Base-by-base conservation (phyloP, 169 alveolate genomes). In the Cryptosporidium andersoni region DNA sequence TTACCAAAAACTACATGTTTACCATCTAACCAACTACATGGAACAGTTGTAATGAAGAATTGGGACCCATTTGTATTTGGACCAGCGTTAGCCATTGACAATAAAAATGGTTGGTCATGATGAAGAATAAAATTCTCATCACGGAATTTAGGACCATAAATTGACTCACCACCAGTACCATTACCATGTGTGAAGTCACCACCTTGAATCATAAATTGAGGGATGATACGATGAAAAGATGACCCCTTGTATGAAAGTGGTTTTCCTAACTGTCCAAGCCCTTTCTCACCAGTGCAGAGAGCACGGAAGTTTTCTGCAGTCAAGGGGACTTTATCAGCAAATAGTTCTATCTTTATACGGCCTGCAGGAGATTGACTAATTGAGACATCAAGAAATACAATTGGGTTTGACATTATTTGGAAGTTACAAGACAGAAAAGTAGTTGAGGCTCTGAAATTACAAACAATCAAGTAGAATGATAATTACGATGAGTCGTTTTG, bases 31-130 rank as follows among this genome's bases (percentile, higher is more conserved):
- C 98, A 96, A 65, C 96, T 96, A 66, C 97, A 91, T 36, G 96
- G 95, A 4, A 92, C 98, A n/a, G 97, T 90, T 14, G 98, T 95
- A 52, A 96, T 93, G 92, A 95, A 96, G 92, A 97, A 97, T 91
- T 97, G 98, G 58, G 99, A 95, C 42, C 99, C 99, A 90, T 97
- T 97, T 51, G 99, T 97, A 92, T 97, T 96, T 64, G 99, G 98
- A 60, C 99, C 99, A 36, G 98, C 95, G 90, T 97, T 97, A 80
- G 99, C 99, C 99, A 98, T 97, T 40, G 99, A 97, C 67, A 97
- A 92, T 42, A 97, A 92, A 82, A 95, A 96, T n/a, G 99, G 98
- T 58, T 95, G 88, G 68, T 96, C 98, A 91, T 97, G 99, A 82
- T 52, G 52, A 34, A 34, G 36, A 7, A 16, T 89, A 67, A 93